These are phyloP conservation scores for Lolium multiflorum DNA, from an alignment of 176 grass and related monocot species.

Conservation along the genomic window DNA sequence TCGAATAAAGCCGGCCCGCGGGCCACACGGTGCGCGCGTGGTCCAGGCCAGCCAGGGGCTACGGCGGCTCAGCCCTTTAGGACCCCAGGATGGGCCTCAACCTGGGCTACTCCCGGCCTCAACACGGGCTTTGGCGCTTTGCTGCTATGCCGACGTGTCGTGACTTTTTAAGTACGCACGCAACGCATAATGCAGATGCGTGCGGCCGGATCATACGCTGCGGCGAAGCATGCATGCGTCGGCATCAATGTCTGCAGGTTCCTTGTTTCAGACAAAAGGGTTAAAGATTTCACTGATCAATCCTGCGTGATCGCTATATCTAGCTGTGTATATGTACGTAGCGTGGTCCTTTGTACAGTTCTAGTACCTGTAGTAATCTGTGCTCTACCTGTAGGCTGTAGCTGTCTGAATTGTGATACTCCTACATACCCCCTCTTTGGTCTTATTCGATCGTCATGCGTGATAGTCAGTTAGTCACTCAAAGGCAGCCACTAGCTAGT, in stretches of 20 bases:
- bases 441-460: slow-evolving; percentile 36
- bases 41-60: slow-evolving; percentile 11
- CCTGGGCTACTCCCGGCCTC: neutral
- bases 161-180: slow-evolving; percentile 43
- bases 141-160: neutral
- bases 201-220: slow-evolving; percentile 2
- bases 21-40: slow-evolving; percentile 20
- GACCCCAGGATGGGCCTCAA: slow-evolving; percentile 37
- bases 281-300: slow-evolving; percentile 25
- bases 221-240: slow-evolving; percentile 22
- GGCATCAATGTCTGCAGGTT: slow-evolving; percentile 39
- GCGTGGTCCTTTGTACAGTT: slow-evolving; percentile 42
- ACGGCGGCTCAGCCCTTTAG: slow-evolving; percentile 6
- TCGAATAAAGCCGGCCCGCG: slow-evolving; percentile 47
- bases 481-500: neutral
- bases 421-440: neutral
- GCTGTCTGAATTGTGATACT: too few relatives aligned
- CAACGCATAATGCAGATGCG: slow-evolving; percentile 39
- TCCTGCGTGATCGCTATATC: neutral
- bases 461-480: neutral
- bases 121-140: slow-evolving; percentile 4
- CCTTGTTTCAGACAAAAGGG: slow-evolving; percentile 60
- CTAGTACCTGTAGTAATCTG: neutral
- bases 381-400: neutral
- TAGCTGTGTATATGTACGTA: neutral